A percentile compares a stretch with the other conserved stretches of the same genome.
These are phyloP conservation scores for Salvia sclarea DNA, from an alignment of 305 asterid genomes.

Conservation along the genomic window DNA sequence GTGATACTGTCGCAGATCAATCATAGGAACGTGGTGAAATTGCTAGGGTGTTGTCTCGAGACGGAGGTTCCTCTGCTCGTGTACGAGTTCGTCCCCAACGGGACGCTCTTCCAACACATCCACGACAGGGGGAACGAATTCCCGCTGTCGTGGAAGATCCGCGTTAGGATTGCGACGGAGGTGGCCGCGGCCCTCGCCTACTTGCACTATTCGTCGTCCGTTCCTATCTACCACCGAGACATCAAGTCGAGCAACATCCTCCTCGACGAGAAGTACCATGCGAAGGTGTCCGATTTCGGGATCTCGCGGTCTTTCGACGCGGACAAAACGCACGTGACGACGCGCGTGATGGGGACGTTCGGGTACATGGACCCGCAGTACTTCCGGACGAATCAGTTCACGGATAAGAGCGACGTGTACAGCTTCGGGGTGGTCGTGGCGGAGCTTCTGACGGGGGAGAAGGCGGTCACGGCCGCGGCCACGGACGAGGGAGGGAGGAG, in stretches of 20 bases:
- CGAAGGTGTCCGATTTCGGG: constrained; percentile 46
- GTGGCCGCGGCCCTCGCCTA: constrained; percentile 36
- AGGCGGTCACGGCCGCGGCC: constrained; percentile 32
- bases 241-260: constrained; percentile 44
- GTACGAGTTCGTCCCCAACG: constrained; percentile 38
- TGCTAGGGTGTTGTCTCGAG: constrained; percentile 43
- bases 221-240: constrained; percentile 38
- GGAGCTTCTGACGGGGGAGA: constrained; percentile 46
- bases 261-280: constrained; percentile 35
- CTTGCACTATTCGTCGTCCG: constrained; percentile 35
- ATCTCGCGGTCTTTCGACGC: constrained; percentile 36
- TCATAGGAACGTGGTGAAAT: constrained; percentile 39
- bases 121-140: constrained; percentile 36
- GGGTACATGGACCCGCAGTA: constrained; percentile 49
- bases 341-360: constrained; percentile 39
- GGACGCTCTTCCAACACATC: constrained; percentile 39
- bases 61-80: constrained; percentile 42
- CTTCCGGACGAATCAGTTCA: constrained; percentile 18
- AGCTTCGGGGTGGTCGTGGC: constrained; percentile 44
- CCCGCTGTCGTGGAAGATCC: constrained; percentile 37
- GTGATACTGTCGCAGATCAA: constrained; percentile 40
- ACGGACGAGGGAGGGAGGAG: too few relatives aligned
- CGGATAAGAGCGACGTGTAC: too few relatives aligned
- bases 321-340: constrained; percentile 46
- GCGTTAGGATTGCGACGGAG: constrained; percentile 35